phyloP scores from a whole-genome alignment of 768 basidiomycete genomes.

The Mycena vitilis region DNA sequence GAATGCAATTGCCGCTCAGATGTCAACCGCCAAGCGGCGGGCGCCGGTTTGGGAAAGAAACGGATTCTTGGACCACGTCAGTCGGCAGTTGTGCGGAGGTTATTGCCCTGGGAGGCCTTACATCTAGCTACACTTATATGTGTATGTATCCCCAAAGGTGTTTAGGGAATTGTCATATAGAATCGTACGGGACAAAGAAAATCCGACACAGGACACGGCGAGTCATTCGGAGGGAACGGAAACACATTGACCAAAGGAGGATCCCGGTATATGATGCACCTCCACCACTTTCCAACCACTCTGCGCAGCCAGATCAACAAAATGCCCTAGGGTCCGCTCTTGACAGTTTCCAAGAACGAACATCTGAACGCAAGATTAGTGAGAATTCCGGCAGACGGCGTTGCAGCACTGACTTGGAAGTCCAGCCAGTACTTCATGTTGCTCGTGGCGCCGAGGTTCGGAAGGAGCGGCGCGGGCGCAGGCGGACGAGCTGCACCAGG shows the following conservation, averaged over 20 bases:
- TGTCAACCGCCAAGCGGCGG: not conserved
- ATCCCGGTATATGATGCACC: slow-evolving; percentile 27
- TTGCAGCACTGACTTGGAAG: slow-evolving; percentile 18
- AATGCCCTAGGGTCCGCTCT: slow-evolving; percentile 29
- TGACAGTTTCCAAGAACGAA: slow-evolving; percentile 28
- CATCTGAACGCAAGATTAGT: slow-evolving; percentile 12
- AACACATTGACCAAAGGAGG: slow-evolving; percentile 21
- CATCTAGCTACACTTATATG: no score
- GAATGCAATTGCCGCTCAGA: slow-evolving; percentile 1
- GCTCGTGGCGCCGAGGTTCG: slow-evolving; percentile 30
- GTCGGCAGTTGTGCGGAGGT: not conserved
- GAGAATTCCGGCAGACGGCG: no score
- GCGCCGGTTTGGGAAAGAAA: slow-evolving; percentile 10
- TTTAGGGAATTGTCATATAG: no score
- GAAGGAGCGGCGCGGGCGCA: slow-evolving; percentile 26
- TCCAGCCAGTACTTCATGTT: slow-evolving; percentile 32
- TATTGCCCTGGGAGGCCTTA: slow-evolving; percentile 2
- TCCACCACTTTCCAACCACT: slow-evolving; percentile 29
- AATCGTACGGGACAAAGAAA: no score
- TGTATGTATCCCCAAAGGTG: no score
- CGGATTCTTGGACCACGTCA: not conserved
- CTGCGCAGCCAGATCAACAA: slow-evolving; percentile 4
- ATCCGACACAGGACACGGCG: no score
- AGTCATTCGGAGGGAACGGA: slow-evolving; percentile 16
- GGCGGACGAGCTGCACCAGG: slow-evolving; percentile 13